phyloP scores from a whole-genome alignment of 2,329 filamentous ascomycete species.

The Gaeumannomyces tritici region DNA sequence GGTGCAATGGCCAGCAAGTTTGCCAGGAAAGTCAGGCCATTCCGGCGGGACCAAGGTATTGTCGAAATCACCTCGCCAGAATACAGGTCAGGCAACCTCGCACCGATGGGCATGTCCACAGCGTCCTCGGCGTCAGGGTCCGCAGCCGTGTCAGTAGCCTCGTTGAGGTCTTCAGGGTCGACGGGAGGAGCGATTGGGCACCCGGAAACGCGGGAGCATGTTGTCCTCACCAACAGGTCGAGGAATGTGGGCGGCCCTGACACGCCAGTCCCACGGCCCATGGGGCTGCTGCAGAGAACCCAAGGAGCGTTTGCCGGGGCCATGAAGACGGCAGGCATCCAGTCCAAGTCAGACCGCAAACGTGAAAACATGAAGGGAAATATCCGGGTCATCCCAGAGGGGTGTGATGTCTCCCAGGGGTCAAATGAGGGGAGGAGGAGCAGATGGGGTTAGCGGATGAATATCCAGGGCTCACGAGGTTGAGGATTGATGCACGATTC shows the following conservation, averaged over 20 bases:
- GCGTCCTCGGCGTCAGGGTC: background rate
- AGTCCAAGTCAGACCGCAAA: background rate
- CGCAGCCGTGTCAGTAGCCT: background rate
- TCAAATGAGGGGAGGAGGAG: background rate
- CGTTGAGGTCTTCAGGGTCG: background rate
- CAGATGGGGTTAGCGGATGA: background rate
- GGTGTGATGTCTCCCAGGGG: background rate
- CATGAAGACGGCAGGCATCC: background rate
- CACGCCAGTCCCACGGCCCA: conserved; percentile 4
- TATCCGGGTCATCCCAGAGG: background rate
- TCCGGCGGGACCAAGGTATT: background rate
- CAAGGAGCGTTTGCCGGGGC: background rate
- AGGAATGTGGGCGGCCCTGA: conserved; percentile 1
- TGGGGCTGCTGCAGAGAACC: conserved; percentile 2
- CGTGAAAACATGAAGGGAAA: conserved; percentile 1
- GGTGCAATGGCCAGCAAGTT: conserved; percentile 1
- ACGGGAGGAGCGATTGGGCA: background rate
- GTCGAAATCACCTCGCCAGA: background rate
- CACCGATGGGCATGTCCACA: background rate
- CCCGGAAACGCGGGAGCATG: background rate
- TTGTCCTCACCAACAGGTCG: background rate
- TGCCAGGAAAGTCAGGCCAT: conserved; percentile 3
- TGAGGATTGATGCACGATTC: no score
- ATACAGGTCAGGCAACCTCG: background rate
- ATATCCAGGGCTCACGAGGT: no score